Evolutionary conservation across 805 yeast genomes (phyloP).

Genomic region (Yamadazyma tumulicola): DNA sequence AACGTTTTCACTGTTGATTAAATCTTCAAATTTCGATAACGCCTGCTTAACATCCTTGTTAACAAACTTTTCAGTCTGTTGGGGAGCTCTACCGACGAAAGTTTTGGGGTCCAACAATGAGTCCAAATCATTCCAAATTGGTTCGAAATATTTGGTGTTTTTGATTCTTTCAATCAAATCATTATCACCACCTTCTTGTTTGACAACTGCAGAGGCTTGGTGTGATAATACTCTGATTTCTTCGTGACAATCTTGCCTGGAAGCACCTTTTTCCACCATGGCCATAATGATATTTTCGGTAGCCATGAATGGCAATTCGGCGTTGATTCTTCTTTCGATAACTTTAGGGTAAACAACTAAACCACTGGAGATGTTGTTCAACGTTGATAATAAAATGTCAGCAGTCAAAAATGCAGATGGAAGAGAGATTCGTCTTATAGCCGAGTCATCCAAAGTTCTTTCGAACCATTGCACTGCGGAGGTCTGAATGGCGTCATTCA

Average conservation of each 20-base stretch:
- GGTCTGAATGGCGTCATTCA: slow-evolving; percentile 92
- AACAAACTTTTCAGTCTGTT: slow-evolving; percentile 93
- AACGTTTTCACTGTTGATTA: slow-evolving; percentile 64
- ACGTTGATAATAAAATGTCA: slow-evolving; percentile 84
- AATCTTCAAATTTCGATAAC: slow-evolving; percentile 58
- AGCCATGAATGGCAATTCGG: slow-evolving; percentile 99
- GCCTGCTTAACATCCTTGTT: slow-evolving; percentile 81
- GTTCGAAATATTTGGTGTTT: slow-evolving; percentile 76
- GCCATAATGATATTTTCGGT: slow-evolving; percentile 99
- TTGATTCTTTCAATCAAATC: slow-evolving; percentile 88
- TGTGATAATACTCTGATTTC: slow-evolving; percentile 94
- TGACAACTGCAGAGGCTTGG: slow-evolving; percentile 95
- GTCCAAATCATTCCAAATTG: slow-evolving; percentile 84
- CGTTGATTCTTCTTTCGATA: slow-evolving; percentile 89
- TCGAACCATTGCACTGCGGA: slow-evolving; percentile 99
- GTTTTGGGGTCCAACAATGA: slow-evolving; percentile 83
- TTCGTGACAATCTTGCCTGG: slow-evolving; percentile 98
- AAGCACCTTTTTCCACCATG: slow-evolving; percentile 96
- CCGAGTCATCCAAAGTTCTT: slow-evolving; percentile 97
- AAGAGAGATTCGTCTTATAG: slow-evolving; percentile 92
- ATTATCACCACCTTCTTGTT: slow-evolving; percentile 97
- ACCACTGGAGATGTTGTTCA: slow-evolving; percentile 90
- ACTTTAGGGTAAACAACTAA: slow-evolving; percentile 98
- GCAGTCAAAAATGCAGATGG: slow-evolving; percentile 97
- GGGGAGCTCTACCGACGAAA: slow-evolving; percentile 97